A percentile compares a stretch with the other conserved stretches of the same genome.
Conservation (phyloP, 2,329 filamentous ascomycete genomes). For the Clonostachys rosea region DNA sequence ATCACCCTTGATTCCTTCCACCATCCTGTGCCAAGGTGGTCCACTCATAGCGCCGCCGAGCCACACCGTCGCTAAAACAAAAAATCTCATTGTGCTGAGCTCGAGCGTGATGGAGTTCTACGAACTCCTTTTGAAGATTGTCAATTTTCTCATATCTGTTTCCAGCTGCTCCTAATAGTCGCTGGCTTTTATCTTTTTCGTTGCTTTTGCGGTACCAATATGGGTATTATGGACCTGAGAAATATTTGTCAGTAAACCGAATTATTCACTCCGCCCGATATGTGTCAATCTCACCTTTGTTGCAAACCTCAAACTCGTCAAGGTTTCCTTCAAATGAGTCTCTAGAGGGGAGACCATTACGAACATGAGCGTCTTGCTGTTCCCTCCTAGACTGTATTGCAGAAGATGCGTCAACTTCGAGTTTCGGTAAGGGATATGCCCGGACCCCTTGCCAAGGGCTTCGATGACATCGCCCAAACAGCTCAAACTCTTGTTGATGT, state of each 20-base stretch:
- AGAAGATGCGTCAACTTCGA: constrained; percentile 95
- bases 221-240: constrained; percentile 77
- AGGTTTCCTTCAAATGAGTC: constrained; percentile 84
- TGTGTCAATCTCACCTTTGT: constrained; percentile 63
- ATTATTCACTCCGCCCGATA: background rate
- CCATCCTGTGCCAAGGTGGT: too few species aligned
- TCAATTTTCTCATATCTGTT: too few species aligned
- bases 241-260: constrained; percentile 3
- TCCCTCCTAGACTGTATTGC: constrained; percentile 91
- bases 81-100: too few species aligned
- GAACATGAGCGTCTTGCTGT: constrained; percentile 98
- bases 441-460: constrained; percentile 78
- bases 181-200: constrained; percentile 50
- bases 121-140: too few species aligned
- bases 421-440: constrained; percentile 90
- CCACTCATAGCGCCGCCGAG: too few species aligned
- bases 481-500: constrained; percentile 92
- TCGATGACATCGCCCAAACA: constrained; percentile 94
- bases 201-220: constrained; percentile 81
- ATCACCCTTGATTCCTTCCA: too few species aligned
- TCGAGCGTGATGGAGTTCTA: too few species aligned
- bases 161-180: constrained; percentile 18
- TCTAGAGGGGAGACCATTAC: constrained; percentile 95
- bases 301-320: constrained; percentile 93
- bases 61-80: too few species aligned